Percentiles rank a stretch among this genome's conserved stretches.
These are phyloP conservation scores for Mucor piriformis DNA, from an alignment of 371 early-diverging fungal genomes.

Conservation along the genomic window DNA sequence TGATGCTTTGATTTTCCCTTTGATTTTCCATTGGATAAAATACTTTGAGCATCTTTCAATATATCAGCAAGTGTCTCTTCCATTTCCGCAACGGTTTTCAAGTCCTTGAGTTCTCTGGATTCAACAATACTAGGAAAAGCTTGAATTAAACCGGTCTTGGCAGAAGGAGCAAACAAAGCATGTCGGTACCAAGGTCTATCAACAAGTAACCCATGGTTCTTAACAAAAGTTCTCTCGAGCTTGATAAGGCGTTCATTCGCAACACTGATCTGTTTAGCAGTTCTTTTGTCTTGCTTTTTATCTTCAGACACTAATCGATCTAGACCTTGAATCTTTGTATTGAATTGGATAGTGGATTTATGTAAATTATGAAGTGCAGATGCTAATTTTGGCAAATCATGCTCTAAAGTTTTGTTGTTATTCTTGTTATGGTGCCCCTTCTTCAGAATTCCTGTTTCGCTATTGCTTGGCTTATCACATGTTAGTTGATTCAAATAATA, in stretches of 20 bases:
- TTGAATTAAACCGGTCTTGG: conserved; percentile 48
- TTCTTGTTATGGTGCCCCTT: background rate
- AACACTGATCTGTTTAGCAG: conserved; percentile 23
- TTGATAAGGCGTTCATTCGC: conserved; percentile 47
- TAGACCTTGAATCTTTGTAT: conserved; percentile 17
- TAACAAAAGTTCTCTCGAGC: conserved; percentile 60
- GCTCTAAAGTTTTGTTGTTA: conserved; percentile 10
- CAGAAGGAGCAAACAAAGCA: conserved; percentile 57
- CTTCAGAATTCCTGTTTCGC: background rate
- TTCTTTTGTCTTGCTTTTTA: conserved; percentile 8
- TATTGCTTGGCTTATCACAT: background rate
- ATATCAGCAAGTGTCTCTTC: conserved; percentile 1
- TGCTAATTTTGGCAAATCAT: conserved; percentile 6
- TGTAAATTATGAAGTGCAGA: conserved; percentile 8
- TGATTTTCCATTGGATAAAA: conserved; percentile 13
- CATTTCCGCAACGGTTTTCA: background rate
- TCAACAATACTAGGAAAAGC: conserved; percentile 56
- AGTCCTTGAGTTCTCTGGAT: background rate
- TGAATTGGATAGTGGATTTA: conserved; percentile 7
- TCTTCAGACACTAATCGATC: background rate
- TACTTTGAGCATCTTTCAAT: conserved; percentile 8
- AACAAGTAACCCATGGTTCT: conserved; percentile 46
- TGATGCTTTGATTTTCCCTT: background rate
- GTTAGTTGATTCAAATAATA: conserved; percentile 6
- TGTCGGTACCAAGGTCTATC: conserved; percentile 66